These are phyloP conservation scores for Cichorium intybus DNA, from an alignment of 140 eudicot species.

Conservation along the genomic window DNA sequence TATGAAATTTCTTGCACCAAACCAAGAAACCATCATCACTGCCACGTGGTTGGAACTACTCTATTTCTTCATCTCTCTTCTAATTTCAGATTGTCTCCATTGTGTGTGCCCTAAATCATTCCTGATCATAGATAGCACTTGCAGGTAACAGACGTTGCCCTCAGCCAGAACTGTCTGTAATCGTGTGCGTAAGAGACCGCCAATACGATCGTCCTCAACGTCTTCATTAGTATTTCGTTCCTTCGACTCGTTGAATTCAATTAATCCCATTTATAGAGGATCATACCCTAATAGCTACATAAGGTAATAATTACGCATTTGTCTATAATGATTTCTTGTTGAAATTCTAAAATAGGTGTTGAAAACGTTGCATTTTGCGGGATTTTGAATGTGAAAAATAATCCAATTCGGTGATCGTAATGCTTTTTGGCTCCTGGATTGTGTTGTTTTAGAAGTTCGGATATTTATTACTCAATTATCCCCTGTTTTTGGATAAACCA, in stretches of 20 bases:
- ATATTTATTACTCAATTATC: background rate
- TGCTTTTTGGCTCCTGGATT: conserved; percentile 9
- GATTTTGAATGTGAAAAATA: background rate
- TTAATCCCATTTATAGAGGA: background rate
- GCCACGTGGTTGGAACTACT: conserved; percentile 39
- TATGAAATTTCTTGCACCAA: conserved; percentile 1
- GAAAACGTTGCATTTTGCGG: conserved; percentile 20
- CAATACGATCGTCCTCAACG: background rate
- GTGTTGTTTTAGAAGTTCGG: conserved; percentile 13
- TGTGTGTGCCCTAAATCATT: conserved; percentile 28
- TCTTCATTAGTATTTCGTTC: background rate
- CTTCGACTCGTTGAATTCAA: background rate
- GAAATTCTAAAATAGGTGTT: background rate
- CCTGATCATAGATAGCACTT: conserved; percentile 19
- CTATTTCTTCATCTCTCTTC: conserved; percentile 17
- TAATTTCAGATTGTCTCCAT: conserved; percentile 9
- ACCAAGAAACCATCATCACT: conserved; percentile 4
- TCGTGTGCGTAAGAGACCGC: conserved; percentile 1
- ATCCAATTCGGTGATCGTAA: conserved; percentile 12
- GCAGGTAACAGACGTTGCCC: conserved; percentile 24
- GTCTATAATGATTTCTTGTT: conserved; percentile 1
- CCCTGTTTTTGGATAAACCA: background rate
- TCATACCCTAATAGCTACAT: conserved; percentile 3
- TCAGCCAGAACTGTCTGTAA: background rate
- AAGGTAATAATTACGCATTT: conserved; percentile 27